Conservation (phyloP, 768 basidiomycete genomes). For the Suillus placidus region DNA sequence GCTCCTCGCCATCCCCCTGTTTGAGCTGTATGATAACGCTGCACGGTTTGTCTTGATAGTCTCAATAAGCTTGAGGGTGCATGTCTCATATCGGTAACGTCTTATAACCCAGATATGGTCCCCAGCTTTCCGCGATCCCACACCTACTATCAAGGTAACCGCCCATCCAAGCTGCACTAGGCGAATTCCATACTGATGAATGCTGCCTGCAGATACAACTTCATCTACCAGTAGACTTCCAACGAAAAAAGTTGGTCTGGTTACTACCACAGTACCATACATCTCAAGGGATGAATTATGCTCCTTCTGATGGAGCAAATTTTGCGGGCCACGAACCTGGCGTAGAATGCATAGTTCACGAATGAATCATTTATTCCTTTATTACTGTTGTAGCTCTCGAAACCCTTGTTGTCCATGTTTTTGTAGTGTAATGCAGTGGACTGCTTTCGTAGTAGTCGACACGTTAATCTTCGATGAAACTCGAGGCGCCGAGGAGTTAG, state of each 20-base stretch:
- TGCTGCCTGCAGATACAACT: slow-evolving; percentile 57
- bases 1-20: slow-evolving; percentile 92
- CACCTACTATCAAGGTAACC: slow-evolving; percentile 83
- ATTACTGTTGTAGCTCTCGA: slow-evolving; percentile 10
- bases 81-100: slow-evolving; percentile 10
- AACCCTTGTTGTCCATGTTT: slow-evolving; percentile 4
- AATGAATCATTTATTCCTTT: slow-evolving; percentile 8
- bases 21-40: slow-evolving; percentile 97
- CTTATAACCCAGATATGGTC: slow-evolving; percentile 67
- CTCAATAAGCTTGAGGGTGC: background rate
- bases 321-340: background rate
- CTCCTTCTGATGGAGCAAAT: slow-evolving; percentile 14
- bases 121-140: slow-evolving; percentile 92
- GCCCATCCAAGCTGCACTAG: background rate
- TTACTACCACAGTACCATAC: background rate
- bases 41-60: slow-evolving; percentile 57
- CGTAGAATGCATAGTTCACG: background rate
- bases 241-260: background rate
- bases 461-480: background rate
- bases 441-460: background rate
- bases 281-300: background rate
- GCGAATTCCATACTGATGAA: background rate
- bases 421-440: background rate
- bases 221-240: slow-evolving; percentile 66
- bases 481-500: slow-evolving; percentile 1